Evolutionary conservation across 2,329 filamentous ascomycete genomes (phyloP).

Genomic region (Aspergillus novoparasiticus): DNA sequence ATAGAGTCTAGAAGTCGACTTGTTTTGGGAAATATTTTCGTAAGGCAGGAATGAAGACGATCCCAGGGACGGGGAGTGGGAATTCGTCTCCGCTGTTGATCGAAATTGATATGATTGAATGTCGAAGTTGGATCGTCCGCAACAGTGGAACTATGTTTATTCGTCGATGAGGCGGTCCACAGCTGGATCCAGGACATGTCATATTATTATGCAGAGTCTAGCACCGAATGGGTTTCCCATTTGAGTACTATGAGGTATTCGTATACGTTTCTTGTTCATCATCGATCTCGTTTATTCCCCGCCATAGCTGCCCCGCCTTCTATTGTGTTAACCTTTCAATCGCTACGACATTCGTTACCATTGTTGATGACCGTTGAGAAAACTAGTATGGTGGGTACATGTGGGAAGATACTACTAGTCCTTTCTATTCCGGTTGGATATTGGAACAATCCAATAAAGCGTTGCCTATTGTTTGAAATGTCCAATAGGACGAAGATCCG

Average conservation of each 20-base stretch:
- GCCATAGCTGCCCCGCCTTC: slow-evolving; percentile 6
- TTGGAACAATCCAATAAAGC: background rate
- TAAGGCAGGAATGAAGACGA: slow-evolving; percentile 5
- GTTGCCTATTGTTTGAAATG: background rate
- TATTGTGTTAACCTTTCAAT: background rate
- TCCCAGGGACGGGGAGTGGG: slow-evolving; percentile 5
- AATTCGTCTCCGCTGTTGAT: slow-evolving; percentile 6
- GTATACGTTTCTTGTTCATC: slow-evolving; percentile 9
- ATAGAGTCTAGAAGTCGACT: background rate
- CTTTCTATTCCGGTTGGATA: background rate
- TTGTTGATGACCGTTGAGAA: background rate
- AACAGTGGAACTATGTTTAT: background rate
- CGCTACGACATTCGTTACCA: background rate
- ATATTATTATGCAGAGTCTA: slow-evolving; percentile 8
- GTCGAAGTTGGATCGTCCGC: background rate
- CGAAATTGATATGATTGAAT: background rate
- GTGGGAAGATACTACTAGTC: background rate
- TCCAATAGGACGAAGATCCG: background rate
- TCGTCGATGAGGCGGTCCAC: background rate
- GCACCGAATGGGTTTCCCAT: background rate
- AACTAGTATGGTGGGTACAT: background rate
- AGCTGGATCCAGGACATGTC: slow-evolving; percentile 3
- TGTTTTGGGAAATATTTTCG: background rate
- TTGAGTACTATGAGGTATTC: slow-evolving; percentile 4
- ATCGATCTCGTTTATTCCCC: slow-evolving; percentile 5